Evolutionary conservation across 164 flowering plant genomes (phyloP).

Genomic region (Vitis rotundifolia): DNA sequence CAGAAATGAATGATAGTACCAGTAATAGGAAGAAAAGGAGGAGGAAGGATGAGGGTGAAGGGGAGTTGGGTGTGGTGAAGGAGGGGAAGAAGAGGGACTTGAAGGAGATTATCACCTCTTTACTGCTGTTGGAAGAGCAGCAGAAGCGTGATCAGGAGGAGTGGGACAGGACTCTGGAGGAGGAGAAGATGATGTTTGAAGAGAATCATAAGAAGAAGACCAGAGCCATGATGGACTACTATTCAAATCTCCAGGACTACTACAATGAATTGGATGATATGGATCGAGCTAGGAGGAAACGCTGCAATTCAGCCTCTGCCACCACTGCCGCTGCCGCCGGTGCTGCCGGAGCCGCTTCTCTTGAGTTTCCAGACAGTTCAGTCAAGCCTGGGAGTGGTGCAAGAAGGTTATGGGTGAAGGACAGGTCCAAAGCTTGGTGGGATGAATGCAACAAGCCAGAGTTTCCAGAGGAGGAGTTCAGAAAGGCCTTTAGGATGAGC

Average conservation of each 20-base stretch:
- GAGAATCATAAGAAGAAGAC: slow-evolving; percentile 24
- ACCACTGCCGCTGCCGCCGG: slow-evolving; percentile 16
- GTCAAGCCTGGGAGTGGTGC: slow-evolving; percentile 1
- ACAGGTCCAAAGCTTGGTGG: slow-evolving; percentile 52
- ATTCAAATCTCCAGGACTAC: slow-evolving; percentile 20
- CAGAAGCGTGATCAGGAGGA: slow-evolving; percentile 29
- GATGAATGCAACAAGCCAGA: slow-evolving; percentile 48
- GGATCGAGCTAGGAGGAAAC: slow-evolving; percentile 22
- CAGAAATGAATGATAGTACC: neutral
- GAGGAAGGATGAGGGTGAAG: neutral
- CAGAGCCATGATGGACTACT: slow-evolving; percentile 30
- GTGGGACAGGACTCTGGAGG: slow-evolving; percentile 11
- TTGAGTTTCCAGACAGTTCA: neutral
- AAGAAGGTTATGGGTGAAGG: slow-evolving; percentile 48
- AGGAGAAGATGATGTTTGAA: slow-evolving; percentile 20
- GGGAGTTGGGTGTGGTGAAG: no score
- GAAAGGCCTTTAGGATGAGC: slow-evolving; percentile 49
- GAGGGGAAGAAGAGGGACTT: slow-evolving; percentile 25
- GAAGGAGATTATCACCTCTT: slow-evolving; percentile 34
- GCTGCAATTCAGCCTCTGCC: slow-evolving; percentile 15
- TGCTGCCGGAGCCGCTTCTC: neutral
- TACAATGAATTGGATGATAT: slow-evolving; percentile 28
- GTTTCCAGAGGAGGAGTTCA: slow-evolving; percentile 55
- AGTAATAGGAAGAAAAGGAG: neutral
- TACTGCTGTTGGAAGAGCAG: slow-evolving; percentile 39